phyloP scores from a whole-genome alignment of 495 filamentous ascomycete species.

The Coniosporium apollinis region DNA sequence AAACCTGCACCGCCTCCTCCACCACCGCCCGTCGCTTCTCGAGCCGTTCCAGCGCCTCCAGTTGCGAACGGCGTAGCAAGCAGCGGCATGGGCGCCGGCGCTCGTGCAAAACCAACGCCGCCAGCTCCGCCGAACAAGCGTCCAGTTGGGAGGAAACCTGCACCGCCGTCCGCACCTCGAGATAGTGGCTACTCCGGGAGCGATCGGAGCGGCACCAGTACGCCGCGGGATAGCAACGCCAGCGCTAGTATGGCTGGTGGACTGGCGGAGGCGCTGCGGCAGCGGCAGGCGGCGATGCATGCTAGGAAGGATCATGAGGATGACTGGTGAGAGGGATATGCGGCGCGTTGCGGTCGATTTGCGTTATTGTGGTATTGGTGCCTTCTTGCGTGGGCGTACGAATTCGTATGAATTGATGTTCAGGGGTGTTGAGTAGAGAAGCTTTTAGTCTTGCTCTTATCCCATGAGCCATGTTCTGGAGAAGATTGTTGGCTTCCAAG shows the following conservation, averaged over 20 bases:
- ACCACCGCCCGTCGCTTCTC: slow-evolving; percentile 22
- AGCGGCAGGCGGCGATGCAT: slow-evolving; percentile 55
- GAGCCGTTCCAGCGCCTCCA: slow-evolving; percentile 34
- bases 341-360: no score
- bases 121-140: slow-evolving; percentile 78
- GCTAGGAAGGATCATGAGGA: slow-evolving; percentile 43
- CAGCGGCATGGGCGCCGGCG: slow-evolving; percentile 33
- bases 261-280: slow-evolving; percentile 64
- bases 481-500: no score
- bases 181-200: slow-evolving; percentile 34
- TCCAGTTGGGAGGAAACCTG: slow-evolving; percentile 53
- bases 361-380: no score
- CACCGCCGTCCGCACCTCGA: slow-evolving; percentile 39
- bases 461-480: no score
- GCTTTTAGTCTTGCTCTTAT: no score
- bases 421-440: no score
- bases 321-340: slow-evolving; percentile 32
- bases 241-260: slow-evolving; percentile 57
- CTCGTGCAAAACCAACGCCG: slow-evolving; percentile 52
- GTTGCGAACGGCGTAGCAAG: slow-evolving; percentile 33
- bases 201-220: slow-evolving; percentile 44
- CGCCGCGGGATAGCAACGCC: slow-evolving; percentile 41
- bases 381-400: no score
- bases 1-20: slow-evolving; percentile 23
- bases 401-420: no score